phyloP scores from a whole-genome alignment of 2,329 filamentous ascomycete species.

The Beauveria rudraprayagi region DNA sequence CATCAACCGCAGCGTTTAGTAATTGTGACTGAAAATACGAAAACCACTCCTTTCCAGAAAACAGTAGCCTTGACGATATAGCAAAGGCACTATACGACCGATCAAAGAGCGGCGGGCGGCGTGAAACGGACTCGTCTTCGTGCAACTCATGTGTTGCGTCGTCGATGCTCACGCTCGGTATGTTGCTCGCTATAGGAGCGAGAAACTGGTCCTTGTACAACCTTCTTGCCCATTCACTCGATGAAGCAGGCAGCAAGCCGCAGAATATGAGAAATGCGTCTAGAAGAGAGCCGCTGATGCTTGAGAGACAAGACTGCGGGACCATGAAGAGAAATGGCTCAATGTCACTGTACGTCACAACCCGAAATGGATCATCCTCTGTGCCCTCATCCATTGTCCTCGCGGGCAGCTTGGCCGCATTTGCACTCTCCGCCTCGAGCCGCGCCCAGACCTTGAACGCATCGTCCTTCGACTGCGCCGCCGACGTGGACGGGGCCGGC shows the following conservation, averaged over 20 bases:
- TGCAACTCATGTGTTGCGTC: background rate
- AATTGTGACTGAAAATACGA: background rate
- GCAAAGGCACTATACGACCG: background rate
- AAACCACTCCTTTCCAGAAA: constrained; percentile 1
- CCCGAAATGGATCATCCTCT: constrained; percentile 74
- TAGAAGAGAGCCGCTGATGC: constrained; percentile 42
- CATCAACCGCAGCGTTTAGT: background rate
- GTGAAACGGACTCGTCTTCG: constrained; percentile 12
- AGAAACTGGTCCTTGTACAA: constrained; percentile 26
- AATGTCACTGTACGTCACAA: constrained; percentile 74
- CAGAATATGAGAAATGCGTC: constrained; percentile 66
- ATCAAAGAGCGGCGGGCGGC: constrained; percentile 4
- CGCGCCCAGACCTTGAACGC: constrained; percentile 43
- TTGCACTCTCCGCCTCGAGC: constrained; percentile 44
- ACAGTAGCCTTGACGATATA: background rate
- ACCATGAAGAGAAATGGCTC: constrained; percentile 51
- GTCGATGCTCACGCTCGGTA: constrained; percentile 1
- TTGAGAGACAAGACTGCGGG: constrained; percentile 27
- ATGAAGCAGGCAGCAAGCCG: constrained; percentile 46
- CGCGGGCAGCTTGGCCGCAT: constrained; percentile 53
- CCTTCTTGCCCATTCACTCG: constrained; percentile 21
- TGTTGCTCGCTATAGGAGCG: background rate
- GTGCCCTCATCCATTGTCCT: constrained; percentile 65
- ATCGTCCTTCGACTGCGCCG: constrained; percentile 27
- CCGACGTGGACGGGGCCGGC: constrained; percentile 10